Evolutionary conservation across 2,329 filamentous ascomycete species (phyloP), one percentile per base, ranked within the genome.

Genomic region (Fusarium redolens): DNA sequence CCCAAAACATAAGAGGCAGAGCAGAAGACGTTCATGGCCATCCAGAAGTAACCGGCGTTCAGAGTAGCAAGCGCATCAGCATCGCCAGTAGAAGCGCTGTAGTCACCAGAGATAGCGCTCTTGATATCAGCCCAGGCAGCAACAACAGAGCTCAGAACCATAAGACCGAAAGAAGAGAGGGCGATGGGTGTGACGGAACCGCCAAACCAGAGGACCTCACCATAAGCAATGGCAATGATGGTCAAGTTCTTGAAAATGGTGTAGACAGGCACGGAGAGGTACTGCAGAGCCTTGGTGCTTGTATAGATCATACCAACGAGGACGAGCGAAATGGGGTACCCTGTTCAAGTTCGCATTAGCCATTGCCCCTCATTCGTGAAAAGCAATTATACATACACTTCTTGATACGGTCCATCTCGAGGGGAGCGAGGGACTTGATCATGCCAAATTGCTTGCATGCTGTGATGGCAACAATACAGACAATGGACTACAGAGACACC

Each of bases 211-310:
- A 99, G 88, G 33, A 98, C 96, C 85, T 99, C 96, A 76, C 96
- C 96, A 78, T 99, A 99, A 62, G 96, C 96, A 79, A 98, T 98
- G 75, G 98, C 91, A 79, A 98, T 98, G 83, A 97, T 99, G 73
- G 96, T 98, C 86, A 99, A 84, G 86, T 99, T 99, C 89, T 99
- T 99, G 89, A 99, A 99, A 82, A 99, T 99, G 65, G 96, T 99
- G 86, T 99, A 99, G 38, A 99, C 96, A 37, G 96, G 96, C 66
- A 99, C 97, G 35, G 95, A 98, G 71, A 99, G 92, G 84, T 92
- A 98, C 84, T 98, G 95, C 50, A 99, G 90, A 28, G 96, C 95
- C 87, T 98, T 98, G 79, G 94, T 96, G 79, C 94, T 92, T 61
- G 96, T 98, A 85, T 98, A 99, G 84, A 99, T 98, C 96, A 98